Conservation (phyloP, 495 filamentous ascomycete genomes). For the Hypomontagnella submonticulosa region DNA sequence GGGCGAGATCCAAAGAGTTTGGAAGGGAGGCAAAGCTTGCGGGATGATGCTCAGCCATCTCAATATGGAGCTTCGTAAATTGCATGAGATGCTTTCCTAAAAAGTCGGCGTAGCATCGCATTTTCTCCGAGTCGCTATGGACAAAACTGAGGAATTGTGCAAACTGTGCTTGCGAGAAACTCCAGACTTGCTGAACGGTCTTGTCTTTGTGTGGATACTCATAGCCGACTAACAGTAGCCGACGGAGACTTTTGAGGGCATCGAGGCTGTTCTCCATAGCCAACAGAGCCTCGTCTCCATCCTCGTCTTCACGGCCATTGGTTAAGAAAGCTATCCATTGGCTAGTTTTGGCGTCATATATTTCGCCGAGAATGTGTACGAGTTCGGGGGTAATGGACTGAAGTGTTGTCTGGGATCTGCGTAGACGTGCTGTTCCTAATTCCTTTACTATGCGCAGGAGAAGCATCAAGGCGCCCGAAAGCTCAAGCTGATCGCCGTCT, state of each 20-base stretch:
- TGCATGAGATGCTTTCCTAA: slow-evolving; percentile 89
- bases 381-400: slow-evolving; percentile 82
- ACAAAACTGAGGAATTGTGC: slow-evolving; percentile 70
- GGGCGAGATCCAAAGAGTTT: slow-evolving; percentile 76
- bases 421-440: slow-evolving; percentile 79
- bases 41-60: slow-evolving; percentile 80
- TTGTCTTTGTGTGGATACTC: slow-evolving; percentile 81
- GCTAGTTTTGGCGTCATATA: slow-evolving; percentile 80
- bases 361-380: slow-evolving; percentile 75
- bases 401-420: slow-evolving; percentile 73
- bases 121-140: slow-evolving; percentile 59
- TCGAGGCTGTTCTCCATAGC: slow-evolving; percentile 78
- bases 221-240: slow-evolving; percentile 83
- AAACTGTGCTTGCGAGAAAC: slow-evolving; percentile 74
- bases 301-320: slow-evolving; percentile 63
- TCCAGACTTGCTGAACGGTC: slow-evolving; percentile 82
- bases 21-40: slow-evolving; percentile 84
- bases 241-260: slow-evolving; percentile 80
- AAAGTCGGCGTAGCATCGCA: slow-evolving; percentile 57
- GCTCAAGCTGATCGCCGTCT: slow-evolving; percentile 59
- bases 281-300: slow-evolving; percentile 67
- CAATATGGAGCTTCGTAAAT: slow-evolving; percentile 88
- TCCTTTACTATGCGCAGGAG: slow-evolving; percentile 90
- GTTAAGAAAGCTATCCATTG: slow-evolving; percentile 72
- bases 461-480: slow-evolving; percentile 78